Base-by-base conservation (phyloP, 108 stramenopile species). In the Nitzschia inconspicua region DNA sequence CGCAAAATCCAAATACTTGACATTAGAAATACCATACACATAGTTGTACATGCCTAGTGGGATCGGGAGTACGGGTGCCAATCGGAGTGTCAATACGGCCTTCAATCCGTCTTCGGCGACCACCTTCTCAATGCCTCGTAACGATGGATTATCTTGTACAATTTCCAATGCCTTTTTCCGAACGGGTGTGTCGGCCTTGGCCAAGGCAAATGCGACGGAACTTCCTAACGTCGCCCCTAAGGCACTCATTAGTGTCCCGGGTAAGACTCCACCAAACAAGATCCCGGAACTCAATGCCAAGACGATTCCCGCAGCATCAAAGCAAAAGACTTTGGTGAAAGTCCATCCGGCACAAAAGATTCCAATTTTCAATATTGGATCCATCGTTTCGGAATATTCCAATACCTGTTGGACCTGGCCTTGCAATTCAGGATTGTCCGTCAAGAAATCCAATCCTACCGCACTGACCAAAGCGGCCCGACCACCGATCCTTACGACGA, bases 41-140 rank as follows among this genome's bases (percentile, higher is more conserved):
- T 96, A 97, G 53, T 96, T 96, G 85, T 97, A 97, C 55, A 88
- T 55, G 24, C 95, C 96, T 18, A 97, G 75, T 8, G 96, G 96
- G 48, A 97, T 95, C 8, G 94, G 96, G 44, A 97, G 61, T 25
- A 97, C 70, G 9, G 94, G 94, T 23, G 96, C 94, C 49, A 97
- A 72, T 44, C 96, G 79, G 10, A 96, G 63, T 7, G 93, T 96
- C 51, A 97, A 60, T 32, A 97, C 91, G 5, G 96, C 91, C 75
- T 94, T 92, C 20, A 96, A 66, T 10, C 89, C 94, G 60, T 95
- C 91, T 49, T 84, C 74, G 18, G 91, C 87, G 8, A 95, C 95
- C 14, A 95, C 92, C 51, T 85, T 86, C 72, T 96, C 92, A 50
- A 97, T 78, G 1, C 95, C 96, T 25, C 94, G 80, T 8, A 96